Percentiles rank a stretch among this genome's conserved stretches.
phyloP scores from a whole-genome alignment of 192 early-diverging fungal species.

The Backusella morwellensis region DNA sequence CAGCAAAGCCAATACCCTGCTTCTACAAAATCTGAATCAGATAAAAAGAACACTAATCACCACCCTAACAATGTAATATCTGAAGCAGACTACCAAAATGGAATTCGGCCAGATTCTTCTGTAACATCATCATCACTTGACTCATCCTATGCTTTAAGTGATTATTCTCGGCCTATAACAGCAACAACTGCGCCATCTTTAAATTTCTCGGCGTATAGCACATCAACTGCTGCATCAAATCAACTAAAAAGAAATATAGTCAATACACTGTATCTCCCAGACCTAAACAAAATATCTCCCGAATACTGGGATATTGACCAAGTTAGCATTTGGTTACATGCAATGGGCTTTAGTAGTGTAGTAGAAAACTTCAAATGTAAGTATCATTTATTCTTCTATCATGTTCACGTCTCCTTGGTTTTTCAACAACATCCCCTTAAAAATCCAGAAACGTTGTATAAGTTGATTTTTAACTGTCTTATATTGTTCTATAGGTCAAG shows the following conservation, averaged over 20 bases:
- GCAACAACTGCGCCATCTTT: not conserved
- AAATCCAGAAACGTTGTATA: not conserved
- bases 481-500: constrained; percentile 48
- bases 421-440: not conserved
- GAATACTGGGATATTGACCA: constrained; percentile 29
- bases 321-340: constrained; percentile 25
- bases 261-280: not conserved
- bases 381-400: not conserved
- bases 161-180: not conserved
- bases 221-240: not conserved
- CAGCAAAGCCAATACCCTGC: not conserved
- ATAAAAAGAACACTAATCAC: not conserved
- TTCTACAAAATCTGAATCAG: not conserved
- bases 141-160: not conserved
- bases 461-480: not conserved
- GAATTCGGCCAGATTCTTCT: not conserved
- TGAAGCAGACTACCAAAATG: not conserved
- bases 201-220: not conserved
- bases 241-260: not conserved
- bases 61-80: not conserved
- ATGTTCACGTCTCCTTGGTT: not conserved
- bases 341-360: constrained; percentile 21
- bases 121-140: constrained; percentile 2
- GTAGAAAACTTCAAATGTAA: constrained; percentile 17
- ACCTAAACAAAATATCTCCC: not conserved